Evolutionary conservation across 768 basidiomycete species (phyloP).

Genomic region (Lentinula detonsa): DNA sequence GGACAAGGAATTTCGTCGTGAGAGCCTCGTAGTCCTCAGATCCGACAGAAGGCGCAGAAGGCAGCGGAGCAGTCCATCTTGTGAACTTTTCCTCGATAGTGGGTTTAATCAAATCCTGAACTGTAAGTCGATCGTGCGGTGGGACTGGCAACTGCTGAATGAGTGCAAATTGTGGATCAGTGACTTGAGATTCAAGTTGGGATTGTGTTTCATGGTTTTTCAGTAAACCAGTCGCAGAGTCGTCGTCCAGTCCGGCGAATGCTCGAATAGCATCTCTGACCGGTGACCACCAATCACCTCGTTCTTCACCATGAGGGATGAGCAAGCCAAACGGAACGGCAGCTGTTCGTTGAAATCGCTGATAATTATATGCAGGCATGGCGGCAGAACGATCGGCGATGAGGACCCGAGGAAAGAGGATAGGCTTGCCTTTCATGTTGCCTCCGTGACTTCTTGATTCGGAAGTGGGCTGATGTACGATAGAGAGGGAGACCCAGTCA

Average conservation of each 20-base stretch:
- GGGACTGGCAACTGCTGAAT: not conserved
- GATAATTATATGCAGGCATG: constrained; percentile 63
- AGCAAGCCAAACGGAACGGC: constrained; percentile 62
- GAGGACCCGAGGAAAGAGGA: constrained; percentile 83
- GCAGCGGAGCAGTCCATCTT: not conserved
- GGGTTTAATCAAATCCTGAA: constrained; percentile 2
- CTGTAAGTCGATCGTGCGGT: not conserved
- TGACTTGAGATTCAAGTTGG: not conserved
- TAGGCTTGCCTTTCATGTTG: constrained; percentile 51
- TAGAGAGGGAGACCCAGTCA: constrained; percentile 45
- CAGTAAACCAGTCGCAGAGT: constrained; percentile 3
- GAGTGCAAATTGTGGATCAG: not conserved
- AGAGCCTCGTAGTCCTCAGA: not conserved
- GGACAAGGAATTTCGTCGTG: not conserved
- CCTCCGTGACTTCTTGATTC: not conserved
- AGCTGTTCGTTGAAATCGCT: constrained; percentile 70
- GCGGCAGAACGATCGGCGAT: constrained; percentile 84
- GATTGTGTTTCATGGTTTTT: constrained; percentile 33
- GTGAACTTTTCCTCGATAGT: not conserved
- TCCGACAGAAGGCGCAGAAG: not conserved
- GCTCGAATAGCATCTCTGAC: constrained; percentile 67
- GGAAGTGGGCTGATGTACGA: not conserved
- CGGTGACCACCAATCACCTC: constrained; percentile 80
- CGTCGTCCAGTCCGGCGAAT: constrained; percentile 54
- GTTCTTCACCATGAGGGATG: constrained; percentile 38